Conservation (phyloP, 148 eudicot genomes). For the Camellia granthamiana region DNA sequence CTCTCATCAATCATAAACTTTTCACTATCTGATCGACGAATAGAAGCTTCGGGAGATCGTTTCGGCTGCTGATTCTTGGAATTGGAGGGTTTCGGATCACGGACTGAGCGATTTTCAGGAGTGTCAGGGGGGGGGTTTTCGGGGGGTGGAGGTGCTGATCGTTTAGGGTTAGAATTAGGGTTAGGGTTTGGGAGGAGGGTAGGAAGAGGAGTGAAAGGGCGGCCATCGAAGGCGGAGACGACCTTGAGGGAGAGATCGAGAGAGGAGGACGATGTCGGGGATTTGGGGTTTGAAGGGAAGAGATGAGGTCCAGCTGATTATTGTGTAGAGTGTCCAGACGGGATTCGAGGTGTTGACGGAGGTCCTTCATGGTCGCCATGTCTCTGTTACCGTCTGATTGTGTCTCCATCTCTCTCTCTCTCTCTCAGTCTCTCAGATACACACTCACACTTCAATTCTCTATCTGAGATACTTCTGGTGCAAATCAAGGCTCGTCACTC, state of each 20-base stretch:
- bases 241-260: slow-evolving; percentile 69
- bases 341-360: slow-evolving; percentile 55
- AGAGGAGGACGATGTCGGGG: slow-evolving; percentile 69
- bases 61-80: slow-evolving; percentile 4
- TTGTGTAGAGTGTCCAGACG: slow-evolving; percentile 47
- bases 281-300: slow-evolving; percentile 72
- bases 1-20: slow-evolving; percentile 26
- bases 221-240: slow-evolving; percentile 57
- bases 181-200: slow-evolving; percentile 32
- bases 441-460: neutral
- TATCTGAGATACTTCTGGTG: neutral
- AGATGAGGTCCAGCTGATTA: slow-evolving; percentile 53
- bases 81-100: slow-evolving; percentile 9
- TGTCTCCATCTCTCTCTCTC: slow-evolving; percentile 29
- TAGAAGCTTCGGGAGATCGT: slow-evolving; percentile 20
- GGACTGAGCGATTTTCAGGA: slow-evolving; percentile 6
- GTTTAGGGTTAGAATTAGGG: slow-evolving; percentile 22
- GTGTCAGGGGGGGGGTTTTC: neutral
- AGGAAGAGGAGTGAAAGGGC: slow-evolving; percentile 40
- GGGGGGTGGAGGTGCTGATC: slow-evolving; percentile 6
- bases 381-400: slow-evolving; percentile 37
- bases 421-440: neutral
- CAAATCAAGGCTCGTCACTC: neutral
- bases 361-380: slow-evolving; percentile 40
- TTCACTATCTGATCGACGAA: slow-evolving; percentile 11